Evolutionary conservation across 2,329 filamentous ascomycete species (phyloP), one percentile per base, ranked within the genome.

Genomic region (Penicillium sp.): DNA sequence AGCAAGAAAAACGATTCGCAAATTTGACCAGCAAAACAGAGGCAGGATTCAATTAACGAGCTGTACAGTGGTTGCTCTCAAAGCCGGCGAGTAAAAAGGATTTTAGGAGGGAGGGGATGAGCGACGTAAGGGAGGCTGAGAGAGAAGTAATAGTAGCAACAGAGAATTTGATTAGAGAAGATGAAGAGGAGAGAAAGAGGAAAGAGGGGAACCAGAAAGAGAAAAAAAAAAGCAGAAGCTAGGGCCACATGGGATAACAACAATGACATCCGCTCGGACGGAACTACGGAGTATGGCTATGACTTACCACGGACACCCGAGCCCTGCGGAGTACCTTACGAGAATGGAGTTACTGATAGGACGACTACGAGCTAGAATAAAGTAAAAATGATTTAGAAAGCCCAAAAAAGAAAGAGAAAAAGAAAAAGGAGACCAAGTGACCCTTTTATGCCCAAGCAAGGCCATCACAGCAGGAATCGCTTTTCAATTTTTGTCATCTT

Each of bases 1-100:
- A 54, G 52, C 46, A 51, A 22, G 46, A 13, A 35, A 49, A 35
- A 16, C 52, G 37, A 61, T 64, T 65, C 61, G 65, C 66, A 66
- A 69, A 69, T 64, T 69, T 70, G 68, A 67, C 68, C 68, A 68
- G 68, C 68, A 69, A 69, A 69, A 58, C 54, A 64, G 57, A 64
- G 60, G 59, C 69, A 68, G 58, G 60, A 52, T 61, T 37, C 59
- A 65, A 48, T 40, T 35, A 45, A 59, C 26, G 58, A 57, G 63
- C 62, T 67, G 64, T 68, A 70, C 64, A 69, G 46, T 58, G 40
- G 54, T 59, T 62, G 64, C 64, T 67, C 63, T 53, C 61, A 65
- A 65, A 68, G 64, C 64, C 61, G 52, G 55, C 22, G n/a, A 33
- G 33, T 30, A 7, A 22, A 40, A 16, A 28, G 8, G n/a, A 10